Conservation (phyloP, 2,329 filamentous ascomycete genomes). For the Huntiella decipiens region DNA sequence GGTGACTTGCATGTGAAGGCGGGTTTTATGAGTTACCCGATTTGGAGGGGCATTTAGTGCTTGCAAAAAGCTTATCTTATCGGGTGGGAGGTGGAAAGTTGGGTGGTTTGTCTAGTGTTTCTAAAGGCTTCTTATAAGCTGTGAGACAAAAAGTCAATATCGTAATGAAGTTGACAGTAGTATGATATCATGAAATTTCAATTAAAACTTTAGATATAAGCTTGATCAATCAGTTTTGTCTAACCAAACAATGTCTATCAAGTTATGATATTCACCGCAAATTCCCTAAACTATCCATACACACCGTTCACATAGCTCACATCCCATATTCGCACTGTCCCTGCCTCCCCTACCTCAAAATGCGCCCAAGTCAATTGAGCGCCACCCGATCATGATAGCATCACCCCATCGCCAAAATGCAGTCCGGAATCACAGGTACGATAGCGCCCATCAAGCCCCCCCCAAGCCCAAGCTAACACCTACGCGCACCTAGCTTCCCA, state of each 20-base stretch:
- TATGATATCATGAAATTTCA: too few relatives aligned
- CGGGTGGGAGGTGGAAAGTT: not conserved
- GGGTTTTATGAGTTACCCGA: not conserved
- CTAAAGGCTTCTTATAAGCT: too few relatives aligned
- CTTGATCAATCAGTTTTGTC: not conserved
- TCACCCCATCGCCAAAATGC: slow-evolving; percentile 30
- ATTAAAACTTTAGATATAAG: too few relatives aligned
- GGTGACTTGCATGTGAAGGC: too few relatives aligned
- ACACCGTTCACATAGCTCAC: not conserved
- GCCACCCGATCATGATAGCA: not conserved
- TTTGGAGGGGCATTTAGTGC: slow-evolving; percentile 1
- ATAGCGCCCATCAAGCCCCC: not conserved
- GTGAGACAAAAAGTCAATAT: too few relatives aligned
- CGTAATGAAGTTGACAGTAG: too few relatives aligned
- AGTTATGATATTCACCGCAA: not conserved
- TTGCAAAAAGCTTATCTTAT: slow-evolving; percentile 5
- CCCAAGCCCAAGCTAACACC: not conserved
- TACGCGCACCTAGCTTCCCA: slow-evolving; percentile 38
- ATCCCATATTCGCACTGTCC: not conserved
- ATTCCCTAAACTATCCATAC: slow-evolving; percentile 1
- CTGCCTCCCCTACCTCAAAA: slow-evolving; percentile 5
- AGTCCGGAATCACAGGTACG: slow-evolving; percentile 59
- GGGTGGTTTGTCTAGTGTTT: too few relatives aligned
- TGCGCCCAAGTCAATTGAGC: not conserved
- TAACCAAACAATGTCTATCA: not conserved